A percentile compares a stretch with the other conserved stretches of the same genome.
Conservation (phyloP, 352 stramenopile species). For the Thraustotheca clavata region DNA sequence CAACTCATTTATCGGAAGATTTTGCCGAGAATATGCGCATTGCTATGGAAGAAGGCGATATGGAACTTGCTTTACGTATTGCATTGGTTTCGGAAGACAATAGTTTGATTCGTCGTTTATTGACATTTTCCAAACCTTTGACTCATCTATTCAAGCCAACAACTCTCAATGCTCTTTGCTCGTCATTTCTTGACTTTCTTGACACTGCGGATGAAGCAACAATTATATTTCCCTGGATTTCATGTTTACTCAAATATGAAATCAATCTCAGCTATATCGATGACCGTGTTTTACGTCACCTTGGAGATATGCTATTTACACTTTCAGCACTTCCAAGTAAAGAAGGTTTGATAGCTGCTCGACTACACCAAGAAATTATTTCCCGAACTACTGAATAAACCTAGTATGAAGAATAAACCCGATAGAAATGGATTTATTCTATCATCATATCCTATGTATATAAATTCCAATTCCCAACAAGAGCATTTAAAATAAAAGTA, state of each 20-base stretch:
- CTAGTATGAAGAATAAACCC: too few relatives aligned
- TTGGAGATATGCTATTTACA: neutral
- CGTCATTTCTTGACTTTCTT: constrained; percentile 15
- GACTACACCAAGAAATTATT: constrained; percentile 3
- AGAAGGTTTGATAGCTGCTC: constrained; percentile 8
- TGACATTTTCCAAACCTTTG: constrained; percentile 7
- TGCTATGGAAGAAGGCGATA: constrained; percentile 21
- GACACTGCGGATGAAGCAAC: neutral
- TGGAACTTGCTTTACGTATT: constrained; percentile 20
- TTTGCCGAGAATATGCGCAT: constrained; percentile 13
- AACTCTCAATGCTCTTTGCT: constrained; percentile 15
- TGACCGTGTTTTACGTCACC: neutral
- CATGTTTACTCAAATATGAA: constrained; percentile 10
- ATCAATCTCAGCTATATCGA: neutral
- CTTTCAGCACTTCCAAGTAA: constrained; percentile 8
- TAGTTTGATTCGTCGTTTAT: neutral
- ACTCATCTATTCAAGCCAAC: neutral
- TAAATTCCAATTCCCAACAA: too few relatives aligned
- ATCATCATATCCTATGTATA: too few relatives aligned
- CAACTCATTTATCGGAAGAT: constrained; percentile 1
- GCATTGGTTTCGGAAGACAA: constrained; percentile 18
- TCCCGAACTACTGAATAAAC: neutral
- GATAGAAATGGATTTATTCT: too few relatives aligned
- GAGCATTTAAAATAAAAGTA: too few relatives aligned
- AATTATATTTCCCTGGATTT: constrained; percentile 21